These are phyloP conservation scores for Piper betle DNA, from an alignment of 164 flowering plant genomes.

Conservation along the genomic window DNA sequence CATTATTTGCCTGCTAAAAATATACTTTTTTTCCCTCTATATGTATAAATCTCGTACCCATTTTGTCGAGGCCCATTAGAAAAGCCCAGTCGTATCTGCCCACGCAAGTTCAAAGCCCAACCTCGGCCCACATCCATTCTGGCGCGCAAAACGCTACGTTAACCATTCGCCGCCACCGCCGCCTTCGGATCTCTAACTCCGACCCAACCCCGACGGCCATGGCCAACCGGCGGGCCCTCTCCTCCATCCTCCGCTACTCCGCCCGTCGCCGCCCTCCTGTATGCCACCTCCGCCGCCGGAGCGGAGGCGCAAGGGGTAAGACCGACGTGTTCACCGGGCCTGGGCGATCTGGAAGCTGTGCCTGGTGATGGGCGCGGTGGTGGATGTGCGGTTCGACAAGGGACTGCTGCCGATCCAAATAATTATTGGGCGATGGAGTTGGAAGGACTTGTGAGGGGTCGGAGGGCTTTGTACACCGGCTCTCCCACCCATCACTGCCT, in stretches of 20 bases:
- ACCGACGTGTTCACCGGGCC: slow-evolving; percentile 33
- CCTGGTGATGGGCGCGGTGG: slow-evolving; percentile 34
- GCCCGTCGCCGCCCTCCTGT: slow-evolving; percentile 11
- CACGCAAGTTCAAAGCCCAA: too few species aligned
- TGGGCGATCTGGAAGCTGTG: slow-evolving; percentile 22
- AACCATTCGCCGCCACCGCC: too few species aligned
- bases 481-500: slow-evolving; percentile 32
- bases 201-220: slow-evolving; percentile 3
- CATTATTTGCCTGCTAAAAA: too few species aligned
- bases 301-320: slow-evolving; percentile 20
- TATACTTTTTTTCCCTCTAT: too few species aligned
- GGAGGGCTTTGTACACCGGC: slow-evolving; percentile 34
- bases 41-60: too few species aligned
- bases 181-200: too few species aligned
- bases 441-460: slow-evolving; percentile 43
- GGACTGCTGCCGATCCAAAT: slow-evolving; percentile 85
- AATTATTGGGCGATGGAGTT: slow-evolving; percentile 90
- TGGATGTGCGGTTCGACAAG: slow-evolving; percentile 57
- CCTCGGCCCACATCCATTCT: too few species aligned
- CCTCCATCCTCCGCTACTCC: slow-evolving; percentile 21
- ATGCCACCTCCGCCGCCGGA: slow-evolving; percentile 22
- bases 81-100: too few species aligned
- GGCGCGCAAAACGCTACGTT: too few species aligned
- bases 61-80: too few species aligned
- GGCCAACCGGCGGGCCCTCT: slow-evolving; percentile 22